Evolutionary conservation across 2,329 filamentous ascomycete species (phyloP).

Genomic region (Exophiala sideris): DNA sequence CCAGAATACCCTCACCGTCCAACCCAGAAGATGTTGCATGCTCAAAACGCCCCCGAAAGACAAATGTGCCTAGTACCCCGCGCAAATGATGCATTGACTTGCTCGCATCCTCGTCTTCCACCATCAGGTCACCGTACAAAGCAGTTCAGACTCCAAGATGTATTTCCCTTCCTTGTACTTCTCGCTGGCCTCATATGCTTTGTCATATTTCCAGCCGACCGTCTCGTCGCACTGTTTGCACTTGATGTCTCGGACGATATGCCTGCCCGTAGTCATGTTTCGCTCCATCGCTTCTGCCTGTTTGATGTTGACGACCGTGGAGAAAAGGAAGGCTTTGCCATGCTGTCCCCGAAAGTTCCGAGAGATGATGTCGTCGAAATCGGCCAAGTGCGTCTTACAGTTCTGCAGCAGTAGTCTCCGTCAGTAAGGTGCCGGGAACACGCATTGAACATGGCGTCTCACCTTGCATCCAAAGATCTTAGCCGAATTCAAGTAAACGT

Average conservation of each 20-base stretch:
- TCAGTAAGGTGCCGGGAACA: not conserved
- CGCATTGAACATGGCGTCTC: not conserved
- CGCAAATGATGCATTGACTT: not conserved
- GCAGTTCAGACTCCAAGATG: constrained; percentile 57
- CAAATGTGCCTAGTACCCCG: too few species aligned
- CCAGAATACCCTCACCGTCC: not conserved
- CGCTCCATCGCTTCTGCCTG: constrained; percentile 80
- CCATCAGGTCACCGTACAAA: constrained; percentile 26
- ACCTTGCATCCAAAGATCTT: constrained; percentile 86
- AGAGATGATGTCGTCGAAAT: constrained; percentile 94
- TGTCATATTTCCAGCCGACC: constrained; percentile 99
- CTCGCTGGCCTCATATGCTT: constrained; percentile 85
- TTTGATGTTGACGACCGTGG: constrained; percentile 86
- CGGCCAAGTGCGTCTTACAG: constrained; percentile 93
- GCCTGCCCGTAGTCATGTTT: constrained; percentile 95
- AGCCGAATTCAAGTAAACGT: constrained; percentile 79
- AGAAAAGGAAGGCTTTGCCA: constrained; percentile 96
- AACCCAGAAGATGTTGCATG: not conserved
- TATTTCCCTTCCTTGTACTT: constrained; percentile 99
- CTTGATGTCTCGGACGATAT: constrained; percentile 88
- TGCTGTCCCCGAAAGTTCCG: constrained; percentile 98
- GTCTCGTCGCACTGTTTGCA: constrained; percentile 89
- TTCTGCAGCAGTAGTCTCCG: constrained; percentile 37
- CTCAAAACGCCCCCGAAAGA: too few species aligned
- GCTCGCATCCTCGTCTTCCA: not conserved